Conservation (phyloP, 164 flowering plant species). For the Santalum album region DNA sequence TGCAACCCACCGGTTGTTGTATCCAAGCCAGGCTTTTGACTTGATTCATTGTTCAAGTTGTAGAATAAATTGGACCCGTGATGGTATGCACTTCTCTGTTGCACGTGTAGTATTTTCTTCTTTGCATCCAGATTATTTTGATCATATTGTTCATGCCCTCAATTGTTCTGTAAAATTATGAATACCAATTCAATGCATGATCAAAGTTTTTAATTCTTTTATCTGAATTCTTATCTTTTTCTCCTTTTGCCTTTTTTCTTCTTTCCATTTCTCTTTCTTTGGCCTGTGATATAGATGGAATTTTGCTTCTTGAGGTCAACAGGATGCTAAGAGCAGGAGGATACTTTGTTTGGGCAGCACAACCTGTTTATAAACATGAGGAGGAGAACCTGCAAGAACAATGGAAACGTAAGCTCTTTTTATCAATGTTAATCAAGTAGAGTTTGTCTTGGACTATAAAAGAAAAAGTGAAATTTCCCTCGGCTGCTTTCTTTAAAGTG, state of each 20-base stretch:
- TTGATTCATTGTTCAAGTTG: slow-evolving; percentile 78
- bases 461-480: too few relatives aligned
- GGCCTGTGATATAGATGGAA: slow-evolving; percentile 48
- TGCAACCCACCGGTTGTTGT: slow-evolving; percentile 51
- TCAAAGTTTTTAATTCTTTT: neutral
- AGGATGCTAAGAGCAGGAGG: slow-evolving; percentile 78
- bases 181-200: neutral
- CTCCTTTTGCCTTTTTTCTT: too few relatives aligned
- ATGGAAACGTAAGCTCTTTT: slow-evolving; percentile 56
- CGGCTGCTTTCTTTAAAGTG: neutral
- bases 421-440: neutral
- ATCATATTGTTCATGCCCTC: neutral
- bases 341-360: slow-evolving; percentile 84
- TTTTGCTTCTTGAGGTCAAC: slow-evolving; percentile 70
- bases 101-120: neutral
- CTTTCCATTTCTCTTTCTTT: slow-evolving; percentile 3
- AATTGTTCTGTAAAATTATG: neutral
- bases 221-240: neutral
- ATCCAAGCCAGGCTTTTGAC: slow-evolving; percentile 80
- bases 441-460: neutral
- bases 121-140: neutral
- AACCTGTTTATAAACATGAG: slow-evolving; percentile 75
- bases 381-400: slow-evolving; percentile 54
- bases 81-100: slow-evolving; percentile 32
- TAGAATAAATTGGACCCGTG: slow-evolving; percentile 73